Base-by-base conservation (phyloP, 2,329 filamentous ascomycete species). In the Simplicillium sp. region DNA sequence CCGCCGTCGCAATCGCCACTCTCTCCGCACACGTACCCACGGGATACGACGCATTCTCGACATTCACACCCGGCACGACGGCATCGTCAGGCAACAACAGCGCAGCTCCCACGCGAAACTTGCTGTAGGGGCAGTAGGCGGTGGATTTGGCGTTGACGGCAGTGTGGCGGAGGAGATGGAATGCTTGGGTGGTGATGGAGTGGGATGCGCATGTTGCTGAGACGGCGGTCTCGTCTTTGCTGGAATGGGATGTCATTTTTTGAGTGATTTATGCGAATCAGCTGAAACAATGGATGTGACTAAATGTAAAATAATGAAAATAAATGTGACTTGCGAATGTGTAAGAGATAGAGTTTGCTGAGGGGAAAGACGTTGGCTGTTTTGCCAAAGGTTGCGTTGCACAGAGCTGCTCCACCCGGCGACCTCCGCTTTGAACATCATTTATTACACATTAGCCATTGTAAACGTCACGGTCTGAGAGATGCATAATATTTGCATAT, bases 1-100 rank as follows among this genome's bases (percentile, higher is more conserved):
- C 76, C 16, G 90, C 90, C 32, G 80, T 87, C 7, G 78, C 84
- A 49, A 97, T 72, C 2, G 87, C 88, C n/a, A 90, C 86, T 44
- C 90, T 73, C 72, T 98, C 92, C 12, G 92, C 92, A 61, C 92
- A 97, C 3, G 86, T 94, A n/a, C 87, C 87, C 6, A 96, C 89
- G 0, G 92, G 90, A 58, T 94, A 97, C 20, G 84, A 71, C 1
- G 87, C 89, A 58, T 97, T 96, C 66, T 98, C 92, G 46, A 97
- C 80, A 58, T 95, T 95, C 47, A 86, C 88, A 41, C 92, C 92
- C 36, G 51, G 49, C 37, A 58, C 54, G 37, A 58, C 46, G 39
- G 51, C 48, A 3, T 71, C 75, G 25, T 70, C 62, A 11, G 61
- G 55, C 31, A 59, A 59, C 46, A 97, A 78, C 45, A 97, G 64